Conservation (phyloP, 2,329 filamentous ascomycete species). For the Hypoxylon sp. region DNA sequence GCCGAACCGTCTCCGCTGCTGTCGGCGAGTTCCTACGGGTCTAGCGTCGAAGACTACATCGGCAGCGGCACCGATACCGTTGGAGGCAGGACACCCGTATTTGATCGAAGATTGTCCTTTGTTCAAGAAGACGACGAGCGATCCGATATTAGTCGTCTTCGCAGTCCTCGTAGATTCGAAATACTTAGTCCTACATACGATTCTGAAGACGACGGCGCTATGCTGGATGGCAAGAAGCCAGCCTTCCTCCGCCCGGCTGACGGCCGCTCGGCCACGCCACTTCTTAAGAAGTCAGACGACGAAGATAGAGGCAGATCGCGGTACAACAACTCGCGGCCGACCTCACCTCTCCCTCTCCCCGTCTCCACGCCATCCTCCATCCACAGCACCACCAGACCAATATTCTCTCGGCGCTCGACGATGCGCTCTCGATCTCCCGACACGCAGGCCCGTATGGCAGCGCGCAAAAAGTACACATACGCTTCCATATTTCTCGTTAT, state of each 20-base stretch:
- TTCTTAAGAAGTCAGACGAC: constrained; percentile 56
- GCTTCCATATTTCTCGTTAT: constrained; percentile 86
- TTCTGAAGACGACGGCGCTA: constrained; percentile 56
- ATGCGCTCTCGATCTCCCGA: constrained; percentile 86
- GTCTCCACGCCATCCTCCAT: constrained; percentile 55
- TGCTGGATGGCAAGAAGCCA: constrained; percentile 61
- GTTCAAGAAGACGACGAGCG: constrained; percentile 45
- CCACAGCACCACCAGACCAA: constrained; percentile 54
- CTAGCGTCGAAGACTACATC: constrained; percentile 51
- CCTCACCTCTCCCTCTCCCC: constrained; percentile 49
- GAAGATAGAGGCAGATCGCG: constrained; percentile 51
- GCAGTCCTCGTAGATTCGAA: constrained; percentile 42
- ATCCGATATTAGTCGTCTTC: constrained; percentile 33
- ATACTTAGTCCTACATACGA: constrained; percentile 46
- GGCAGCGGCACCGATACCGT: constrained; percentile 50
- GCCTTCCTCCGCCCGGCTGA: constrained; percentile 63
- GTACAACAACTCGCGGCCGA: constrained; percentile 48
- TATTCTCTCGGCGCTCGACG: constrained; percentile 72
- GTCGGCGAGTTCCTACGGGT: constrained; percentile 47
- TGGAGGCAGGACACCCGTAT: constrained; percentile 48
- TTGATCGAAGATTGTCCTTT: constrained; percentile 46
- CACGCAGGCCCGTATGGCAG: constrained; percentile 73
- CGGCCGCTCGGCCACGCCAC: constrained; percentile 61
- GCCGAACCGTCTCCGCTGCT: constrained; percentile 46
- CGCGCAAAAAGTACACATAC: constrained; percentile 87